Base-by-base conservation (phyloP, 495 filamentous ascomycete genomes). In the Aspergillus kassunensis region DNA sequence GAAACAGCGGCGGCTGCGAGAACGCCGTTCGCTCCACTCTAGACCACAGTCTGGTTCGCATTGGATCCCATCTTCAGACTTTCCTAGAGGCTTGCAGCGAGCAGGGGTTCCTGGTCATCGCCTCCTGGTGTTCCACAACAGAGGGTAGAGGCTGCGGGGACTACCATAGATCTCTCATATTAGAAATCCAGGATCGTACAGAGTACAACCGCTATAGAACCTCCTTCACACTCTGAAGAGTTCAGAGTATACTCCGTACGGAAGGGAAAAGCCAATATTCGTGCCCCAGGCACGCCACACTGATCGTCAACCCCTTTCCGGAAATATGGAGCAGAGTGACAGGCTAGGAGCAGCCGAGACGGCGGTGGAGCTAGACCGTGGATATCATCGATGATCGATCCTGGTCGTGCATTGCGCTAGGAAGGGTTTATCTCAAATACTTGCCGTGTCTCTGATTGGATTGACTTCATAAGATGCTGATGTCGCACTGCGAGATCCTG, bases 371-470 rank as follows among this genome's bases (percentile, higher is more conserved):
- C 31, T 12, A 40, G 11, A n/a, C n/a, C n/a, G n/a, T n/a, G n/a
- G n/a, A n/a, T n/a, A n/a, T n/a, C n/a, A n/a, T n/a, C n/a, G 23
- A 44, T 30, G 23, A 44, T 44, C 18, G 36, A 57, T 55, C 51
- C 36, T 20, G 41, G 60, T 56, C 62, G 57, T 67, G 67, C 62
- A 60, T 18, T 45, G 13, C 53, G 57, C 54, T 57, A 61, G 52
- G 37, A 41, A 59, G 68, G 68, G 64, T 67, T 41, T 56, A 71
- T 71, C 63, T 71, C 68, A 71, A 73, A 73, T 71, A 68, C 64
- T 62, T 65, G 19, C 57, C 48, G 56, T 48, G 31, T 21, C 36
- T 45, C 46, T 73, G 62, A 71, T 71, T 69, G 68, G 68, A 53
- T 37, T 50, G 36, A 46, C 31, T 40, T 37, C 20, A 55, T 42